Percentiles rank a stretch among this genome's conserved stretches.
Evolutionary conservation across 2,329 filamentous ascomycete genomes (phyloP).

Genomic region (Paecilomyces dactylethromorphus): DNA sequence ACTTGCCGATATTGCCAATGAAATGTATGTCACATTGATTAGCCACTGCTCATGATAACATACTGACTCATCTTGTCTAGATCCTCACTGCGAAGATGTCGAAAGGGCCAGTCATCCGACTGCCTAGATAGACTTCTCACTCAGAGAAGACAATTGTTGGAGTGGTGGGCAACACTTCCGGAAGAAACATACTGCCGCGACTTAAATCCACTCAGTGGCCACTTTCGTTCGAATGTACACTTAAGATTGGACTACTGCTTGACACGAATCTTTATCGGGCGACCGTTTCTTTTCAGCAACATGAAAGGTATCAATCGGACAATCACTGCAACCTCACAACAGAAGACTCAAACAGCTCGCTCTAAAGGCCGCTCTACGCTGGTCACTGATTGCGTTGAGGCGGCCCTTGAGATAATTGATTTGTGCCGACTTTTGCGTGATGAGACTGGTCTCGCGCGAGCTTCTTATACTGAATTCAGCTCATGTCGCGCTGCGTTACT

Average conservation of each 20-base stretch:
- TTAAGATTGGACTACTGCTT: constrained; percentile 49
- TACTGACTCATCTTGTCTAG: constrained; percentile 21
- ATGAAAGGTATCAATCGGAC: constrained; percentile 22
- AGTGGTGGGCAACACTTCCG: constrained; percentile 37
- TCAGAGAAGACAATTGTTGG: constrained; percentile 31
- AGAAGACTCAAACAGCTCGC: constrained; percentile 23
- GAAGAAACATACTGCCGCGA: constrained; percentile 34
- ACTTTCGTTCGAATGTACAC: constrained; percentile 46
- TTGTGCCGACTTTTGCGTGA: constrained; percentile 45
- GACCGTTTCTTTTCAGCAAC: constrained; percentile 46
- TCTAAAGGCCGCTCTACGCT: constrained; percentile 33
- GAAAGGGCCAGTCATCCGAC: constrained; percentile 32
- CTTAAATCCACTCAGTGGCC: constrained; percentile 32
- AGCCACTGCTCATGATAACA: not conserved
- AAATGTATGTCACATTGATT: constrained; percentile 25
- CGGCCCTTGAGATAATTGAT: constrained; percentile 46
- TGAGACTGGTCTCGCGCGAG: constrained; percentile 48
- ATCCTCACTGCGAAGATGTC: constrained; percentile 31
- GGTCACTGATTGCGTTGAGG: constrained; percentile 49
- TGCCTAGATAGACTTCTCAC: constrained; percentile 34
- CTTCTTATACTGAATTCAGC: constrained; percentile 52
- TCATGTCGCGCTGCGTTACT: constrained; percentile 50
- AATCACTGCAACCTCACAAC: constrained; percentile 10
- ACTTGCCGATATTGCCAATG: constrained; percentile 32
- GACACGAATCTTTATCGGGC: constrained; percentile 48